Evolutionary conservation across 129 eudicot genomes (phyloP), one percentile per base, ranked within the genome.

Genomic region (Tagetes erecta): DNA sequence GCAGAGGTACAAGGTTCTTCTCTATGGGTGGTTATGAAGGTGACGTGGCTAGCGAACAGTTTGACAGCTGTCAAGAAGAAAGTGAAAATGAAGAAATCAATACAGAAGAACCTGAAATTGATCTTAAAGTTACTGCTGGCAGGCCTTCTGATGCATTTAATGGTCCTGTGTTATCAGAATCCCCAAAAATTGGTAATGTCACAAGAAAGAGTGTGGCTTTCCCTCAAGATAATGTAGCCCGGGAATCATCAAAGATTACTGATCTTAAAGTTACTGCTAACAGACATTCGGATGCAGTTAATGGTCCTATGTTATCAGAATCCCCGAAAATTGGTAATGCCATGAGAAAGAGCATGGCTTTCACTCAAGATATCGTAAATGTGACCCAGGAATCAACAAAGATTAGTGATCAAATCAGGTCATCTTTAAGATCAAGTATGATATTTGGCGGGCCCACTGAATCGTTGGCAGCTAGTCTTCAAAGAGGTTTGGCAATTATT

Each of bases 401-500:
- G 65, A 64, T 70, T 63, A 79, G 83, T 67, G 88, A 91, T 41
- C 83, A 70, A 33, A 67, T 86, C 2, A 80, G 76, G 38, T 87
- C 93, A 47, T 94, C 98, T 55, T 82, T 95, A 38, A 72, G 91
- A 69, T 88, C 97, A 56, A 85, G 97, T 71, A 85, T 73, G 76
- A 52, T 85, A 11, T 83, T 86, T 83, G 78, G 90, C 4, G 94
- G 92, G 30, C 85, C 97, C 39, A 83, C 97, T 37, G 94, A 91
- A 71, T 83, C 94, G 13, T 65, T 95, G 72, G 99, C 94, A n/a
- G 97, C 97, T 69, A 95, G 99, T 78, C 97, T 95, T 68, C 87
- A 87, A 51, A 88, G 96, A 71, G 99, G 99, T 45, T 52, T 88
- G 42, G 83, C 91, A 64, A 87, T 95, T 40, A 91, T 95, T 39